Evolutionary conservation across 2,329 filamentous ascomycete species (phyloP).

Genomic region (Albifimbria verrucaria): DNA sequence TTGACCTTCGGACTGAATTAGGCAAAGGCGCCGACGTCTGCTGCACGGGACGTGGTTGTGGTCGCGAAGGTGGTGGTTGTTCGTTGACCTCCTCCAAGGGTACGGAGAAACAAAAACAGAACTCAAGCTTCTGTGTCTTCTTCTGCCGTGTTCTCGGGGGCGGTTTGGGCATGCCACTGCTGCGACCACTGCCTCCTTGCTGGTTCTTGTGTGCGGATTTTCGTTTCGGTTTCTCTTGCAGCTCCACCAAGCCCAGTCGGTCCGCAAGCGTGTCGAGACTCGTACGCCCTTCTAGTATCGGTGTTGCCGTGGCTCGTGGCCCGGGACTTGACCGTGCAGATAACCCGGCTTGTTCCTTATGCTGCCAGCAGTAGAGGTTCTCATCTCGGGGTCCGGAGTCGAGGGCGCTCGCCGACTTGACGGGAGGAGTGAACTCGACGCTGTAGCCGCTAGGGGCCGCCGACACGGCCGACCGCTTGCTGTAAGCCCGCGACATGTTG

Average conservation of each 20-base stretch:
- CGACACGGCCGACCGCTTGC: conserved; percentile 79
- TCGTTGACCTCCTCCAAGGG: conserved; percentile 42
- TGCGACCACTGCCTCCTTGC: conserved; percentile 21
- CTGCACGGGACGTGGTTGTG: conserved; percentile 46
- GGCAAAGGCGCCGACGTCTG: conserved; percentile 19
- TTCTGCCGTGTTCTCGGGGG: conserved; percentile 15
- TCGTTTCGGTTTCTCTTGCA: conserved; percentile 43
- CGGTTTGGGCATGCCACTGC: conserved; percentile 3
- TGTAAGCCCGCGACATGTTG: conserved; percentile 87
- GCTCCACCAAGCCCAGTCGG: conserved; percentile 69
- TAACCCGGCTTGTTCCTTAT: conserved; percentile 75
- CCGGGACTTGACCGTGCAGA: conserved; percentile 45
- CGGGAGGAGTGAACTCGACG: conserved; percentile 13
- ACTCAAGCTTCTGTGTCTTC: conserved; percentile 26
- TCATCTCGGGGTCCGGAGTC: conserved; percentile 51
- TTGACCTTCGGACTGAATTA: conserved; percentile 8
- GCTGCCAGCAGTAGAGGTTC: conserved; percentile 88
- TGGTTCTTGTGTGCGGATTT: conserved; percentile 9
- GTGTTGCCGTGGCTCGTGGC: conserved; percentile 38
- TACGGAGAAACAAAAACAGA: conserved; percentile 53
- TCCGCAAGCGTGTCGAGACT: conserved; percentile 88
- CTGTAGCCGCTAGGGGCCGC: conserved; percentile 53
- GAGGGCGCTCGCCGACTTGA: conserved; percentile 18
- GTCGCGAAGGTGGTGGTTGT: conserved; percentile 33
- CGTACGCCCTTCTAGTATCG: conserved; percentile 61